These are phyloP conservation scores for Elsinoe fawcettii DNA, from an alignment of 2,329 filamentous ascomycete genomes.

Conservation along the genomic window DNA sequence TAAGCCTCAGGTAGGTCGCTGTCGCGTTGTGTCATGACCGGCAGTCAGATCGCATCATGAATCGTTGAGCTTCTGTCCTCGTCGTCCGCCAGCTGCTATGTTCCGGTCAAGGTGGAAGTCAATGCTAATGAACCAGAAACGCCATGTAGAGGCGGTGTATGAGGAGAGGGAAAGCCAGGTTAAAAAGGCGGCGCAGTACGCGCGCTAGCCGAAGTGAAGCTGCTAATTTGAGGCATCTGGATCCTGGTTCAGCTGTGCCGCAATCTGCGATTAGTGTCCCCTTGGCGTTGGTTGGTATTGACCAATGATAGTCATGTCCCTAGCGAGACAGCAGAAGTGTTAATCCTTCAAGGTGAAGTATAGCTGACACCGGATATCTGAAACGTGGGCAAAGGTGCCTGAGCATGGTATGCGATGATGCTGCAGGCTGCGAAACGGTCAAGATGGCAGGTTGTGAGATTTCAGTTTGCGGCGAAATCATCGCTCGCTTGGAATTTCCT, in stretches of 20 bases:
- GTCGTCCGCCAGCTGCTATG: background rate
- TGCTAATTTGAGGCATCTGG: background rate
- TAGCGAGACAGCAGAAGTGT: no score
- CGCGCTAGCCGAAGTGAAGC: background rate
- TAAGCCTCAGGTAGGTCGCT: conserved; percentile 1
- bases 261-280: background rate
- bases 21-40: conserved; percentile 6
- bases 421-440: background rate
- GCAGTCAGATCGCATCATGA: background rate
- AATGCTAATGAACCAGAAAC: background rate
- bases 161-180: background rate
- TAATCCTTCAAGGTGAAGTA: no score
- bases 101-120: background rate
- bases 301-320: background rate
- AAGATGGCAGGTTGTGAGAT: background rate
- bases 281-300: background rate
- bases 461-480: background rate
- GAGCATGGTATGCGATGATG: no score
- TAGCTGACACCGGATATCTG: no score
- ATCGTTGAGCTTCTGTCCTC: no score
- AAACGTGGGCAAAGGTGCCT: no score
- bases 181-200: background rate
- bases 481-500: background rate
- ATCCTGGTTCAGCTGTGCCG: background rate
- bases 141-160: background rate